Percentiles rank a stretch among this genome's conserved stretches.
phyloP scores from a whole-genome alignment of 371 early-diverging fungal species.

The Mucor indicus region DNA sequence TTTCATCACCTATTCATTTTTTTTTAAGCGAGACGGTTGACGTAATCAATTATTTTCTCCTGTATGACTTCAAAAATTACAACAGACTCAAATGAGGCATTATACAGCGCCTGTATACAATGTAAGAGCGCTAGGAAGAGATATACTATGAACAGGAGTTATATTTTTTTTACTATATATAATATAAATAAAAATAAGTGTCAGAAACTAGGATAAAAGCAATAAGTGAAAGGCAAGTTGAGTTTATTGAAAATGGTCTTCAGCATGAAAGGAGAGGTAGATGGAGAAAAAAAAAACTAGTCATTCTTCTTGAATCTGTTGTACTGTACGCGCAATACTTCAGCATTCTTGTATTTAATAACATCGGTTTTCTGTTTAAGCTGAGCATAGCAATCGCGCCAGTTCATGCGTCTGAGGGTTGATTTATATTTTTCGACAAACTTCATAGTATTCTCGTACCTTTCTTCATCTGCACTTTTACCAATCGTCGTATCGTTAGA shows the following conservation, averaged over 20 bases:
- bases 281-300: slow-evolving; percentile 4
- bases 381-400: slow-evolving; percentile 16
- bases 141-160: slow-evolving; percentile 6
- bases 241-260: slow-evolving; percentile 8
- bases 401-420: slow-evolving; percentile 14
- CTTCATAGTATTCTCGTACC: slow-evolving; percentile 13
- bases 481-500: slow-evolving; percentile 11
- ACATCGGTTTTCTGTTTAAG: slow-evolving; percentile 17
- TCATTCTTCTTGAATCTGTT: slow-evolving; percentile 11
- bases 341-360: slow-evolving; percentile 18
- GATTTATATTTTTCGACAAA: slow-evolving; percentile 14
- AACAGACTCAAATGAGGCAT: slow-evolving; percentile 8
- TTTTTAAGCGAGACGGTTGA: slow-evolving; percentile 1
- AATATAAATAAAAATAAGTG: slow-evolving; percentile 5
- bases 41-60: slow-evolving; percentile 21
- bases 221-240: slow-evolving; percentile 8
- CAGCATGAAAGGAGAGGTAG: slow-evolving; percentile 3
- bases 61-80: slow-evolving; percentile 2
- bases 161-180: slow-evolving; percentile 5
- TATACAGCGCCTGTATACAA: slow-evolving; percentile 11
- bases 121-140: slow-evolving; percentile 12
- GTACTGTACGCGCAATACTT: slow-evolving; percentile 17
- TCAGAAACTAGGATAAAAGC: slow-evolving; percentile 9
- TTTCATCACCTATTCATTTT: slow-evolving; percentile 1
- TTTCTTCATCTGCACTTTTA: slow-evolving; percentile 16